Evolutionary conservation across 2,329 filamentous ascomycete genomes (phyloP), one percentile per base, ranked within the genome.

Genomic region (Exophiala lecanii-corni): DNA sequence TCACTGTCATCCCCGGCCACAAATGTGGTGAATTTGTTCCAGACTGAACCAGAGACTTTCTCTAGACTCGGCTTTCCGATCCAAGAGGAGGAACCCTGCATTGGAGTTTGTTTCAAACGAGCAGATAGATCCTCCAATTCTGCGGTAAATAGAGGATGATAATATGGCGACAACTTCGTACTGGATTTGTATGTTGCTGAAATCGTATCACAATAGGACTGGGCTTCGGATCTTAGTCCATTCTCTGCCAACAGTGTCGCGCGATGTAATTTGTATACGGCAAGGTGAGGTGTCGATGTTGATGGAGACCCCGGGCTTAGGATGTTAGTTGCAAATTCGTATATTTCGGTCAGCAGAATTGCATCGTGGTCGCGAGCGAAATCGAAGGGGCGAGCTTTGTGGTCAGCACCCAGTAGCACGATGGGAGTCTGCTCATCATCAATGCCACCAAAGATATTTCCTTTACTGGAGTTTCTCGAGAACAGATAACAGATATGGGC

Each of bases 61-160:
- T 94, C 89, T 78, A 97, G 94, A 63, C 81, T 96, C 5, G 91
- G 89, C 63, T 92, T 95, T 1, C 88, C 84, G 39, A 98, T 92
- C 87, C 91, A 95, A 2, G 89, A 91, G 15, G 79, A 82, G 5
- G 81, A 82, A 42, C 78, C 81, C 54, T 92, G 88, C 59, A 84
- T 87, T 9, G 89, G 88, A 13, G 89, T 84, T 61, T 92, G 86
- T 55, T 84, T 89, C 28, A 99, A 71, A 47, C 91, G 82, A 51
- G 83, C 84, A 60, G 78, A 80, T 21, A 98, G 73, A 60, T 97
- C 89, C 46, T 95, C 89, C 5, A 97, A 76, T 20, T 81, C 78
- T 9, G 76, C 71, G 49, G 92, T 81, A 33, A 98, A 73, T 20
- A 81, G 66, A 10, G 76, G 70, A 58, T 96, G 83, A 60, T 96